Percentiles rank a stretch among this genome's conserved stretches.
Evolutionary conservation across 1,139 yeast genomes (phyloP).

Genomic region (Taphrina communis): DNA sequence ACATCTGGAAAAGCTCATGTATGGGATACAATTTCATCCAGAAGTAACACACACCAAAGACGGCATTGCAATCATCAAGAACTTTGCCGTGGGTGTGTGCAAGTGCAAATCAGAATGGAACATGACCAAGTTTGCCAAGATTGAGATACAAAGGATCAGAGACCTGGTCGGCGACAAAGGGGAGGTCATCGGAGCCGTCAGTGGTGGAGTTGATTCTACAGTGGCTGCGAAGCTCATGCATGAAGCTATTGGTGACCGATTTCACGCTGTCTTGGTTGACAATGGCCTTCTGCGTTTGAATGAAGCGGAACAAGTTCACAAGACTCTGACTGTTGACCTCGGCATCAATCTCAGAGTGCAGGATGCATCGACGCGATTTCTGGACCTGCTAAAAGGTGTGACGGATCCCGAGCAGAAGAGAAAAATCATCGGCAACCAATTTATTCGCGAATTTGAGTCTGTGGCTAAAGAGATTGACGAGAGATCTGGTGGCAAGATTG

Average conservation of each 20-base stretch:
- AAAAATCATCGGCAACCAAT: constrained; percentile 97
- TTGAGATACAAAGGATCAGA: constrained; percentile 91
- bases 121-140: constrained; percentile 95
- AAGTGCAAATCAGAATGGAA: constrained; percentile 90
- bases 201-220: constrained; percentile 99
- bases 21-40: constrained; percentile 98
- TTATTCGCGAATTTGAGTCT: constrained; percentile 90
- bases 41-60: constrained; percentile 96
- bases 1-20: constrained; percentile 72
- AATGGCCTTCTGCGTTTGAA: constrained; percentile 96
- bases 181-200: constrained; percentile 98
- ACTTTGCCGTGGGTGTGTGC: constrained; percentile 93
- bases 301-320: constrained; percentile 86
- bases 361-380: constrained; percentile 90
- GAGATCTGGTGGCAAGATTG: constrained; percentile 80
- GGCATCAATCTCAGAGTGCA: constrained; percentile 94
- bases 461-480: constrained; percentile 73
- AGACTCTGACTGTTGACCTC: constrained; percentile 86
- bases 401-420: constrained; percentile 99
- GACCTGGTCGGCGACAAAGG: constrained; percentile 94
- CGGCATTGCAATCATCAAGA: constrained; percentile 84
- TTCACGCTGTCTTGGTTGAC: constrained; percentile 97
- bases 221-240: constrained; percentile 98
- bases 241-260: constrained; percentile 97
- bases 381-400: constrained; percentile 84